Evolutionary conservation across 495 filamentous ascomycete species (phyloP), one percentile per base, ranked within the genome.

Genomic region (Aspergillus steynii): DNA sequence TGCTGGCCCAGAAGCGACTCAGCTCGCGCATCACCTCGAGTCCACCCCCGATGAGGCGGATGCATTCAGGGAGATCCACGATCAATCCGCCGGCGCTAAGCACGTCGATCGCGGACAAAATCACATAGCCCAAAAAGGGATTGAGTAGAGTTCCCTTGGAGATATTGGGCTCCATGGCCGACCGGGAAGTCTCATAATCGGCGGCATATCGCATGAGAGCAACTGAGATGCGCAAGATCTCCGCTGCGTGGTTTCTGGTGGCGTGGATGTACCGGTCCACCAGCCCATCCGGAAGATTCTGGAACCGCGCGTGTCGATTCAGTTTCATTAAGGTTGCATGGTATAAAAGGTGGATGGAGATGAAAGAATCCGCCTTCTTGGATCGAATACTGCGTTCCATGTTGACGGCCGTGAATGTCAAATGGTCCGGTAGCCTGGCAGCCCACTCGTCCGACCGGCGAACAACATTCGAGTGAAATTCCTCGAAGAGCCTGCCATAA

Each of bases 331-430:
- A 66, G 3, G 83, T 82, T 28, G 80, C 76, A 68, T 88, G 83
- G 68, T 87, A 86, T 28, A 89, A 70, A 29, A 87, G 66, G 64
- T 90, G 87, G 61, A 87, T 81, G 0, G 78, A 77, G 53, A 89
- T 70, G 61, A 86, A 86, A 0, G 80, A 74, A 7, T 82, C 82
- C 1, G 76, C 70, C 63, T 79, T 79, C n/a, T 78, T 79, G 4
- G 71, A 66, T 6, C 72, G 66, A 34, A 80, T 77, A 32, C 73
- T 80, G 52, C 68, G 66, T 25, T 82, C 77, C 37, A 88, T 68
- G 58, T 86, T 88, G 53, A 77, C 63, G 0, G 74, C 63, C 14
- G 79, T 81, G 65, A 82, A 87, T 15, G 61, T 58, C 29, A 83
- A 58, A 56, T 77, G 58, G 58, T 81, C 64, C 64, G 82, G 74